A percentile compares a stretch with the other conserved stretches of the same genome.
These are phyloP conservation scores for Clitocybe nebularis DNA, from an alignment of 1,284 basidiomycete genomes.

Conservation along the genomic window DNA sequence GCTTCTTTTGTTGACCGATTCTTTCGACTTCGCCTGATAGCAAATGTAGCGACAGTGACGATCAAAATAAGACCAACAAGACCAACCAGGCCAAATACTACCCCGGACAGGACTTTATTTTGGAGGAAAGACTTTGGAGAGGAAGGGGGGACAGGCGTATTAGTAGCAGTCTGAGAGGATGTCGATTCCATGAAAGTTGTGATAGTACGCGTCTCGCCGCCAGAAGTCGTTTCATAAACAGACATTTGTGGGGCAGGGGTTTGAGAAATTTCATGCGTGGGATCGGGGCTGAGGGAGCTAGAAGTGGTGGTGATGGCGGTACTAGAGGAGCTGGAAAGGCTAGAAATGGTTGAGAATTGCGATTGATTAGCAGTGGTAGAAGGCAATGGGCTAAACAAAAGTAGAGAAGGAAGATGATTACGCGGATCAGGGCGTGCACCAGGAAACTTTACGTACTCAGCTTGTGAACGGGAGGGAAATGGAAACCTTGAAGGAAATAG, in stretches of 20 bases:
- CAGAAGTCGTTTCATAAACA: constrained; percentile 18
- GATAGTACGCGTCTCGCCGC: constrained; percentile 21
- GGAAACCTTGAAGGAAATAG: too few relatives aligned
- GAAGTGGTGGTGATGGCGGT: not conserved
- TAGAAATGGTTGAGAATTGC: not conserved
- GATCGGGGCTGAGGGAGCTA: constrained; percentile 1
- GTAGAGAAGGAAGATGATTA: too few relatives aligned
- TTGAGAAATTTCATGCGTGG: constrained; percentile 9
- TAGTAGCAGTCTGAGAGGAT: constrained; percentile 18
- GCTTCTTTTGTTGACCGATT: constrained; percentile 44
- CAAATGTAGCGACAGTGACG: constrained; percentile 40
- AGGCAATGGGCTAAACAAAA: not conserved
- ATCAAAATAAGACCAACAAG: constrained; percentile 47
- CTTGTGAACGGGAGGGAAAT: too few relatives aligned
- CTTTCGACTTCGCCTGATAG: constrained; percentile 46
- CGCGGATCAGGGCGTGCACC: too few relatives aligned
- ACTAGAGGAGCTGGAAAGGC: not conserved
- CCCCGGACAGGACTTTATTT: constrained; percentile 57
- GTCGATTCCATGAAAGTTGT: constrained; percentile 21
- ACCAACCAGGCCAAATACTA: constrained; percentile 53
- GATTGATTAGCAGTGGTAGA: not conserved
- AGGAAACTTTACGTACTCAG: too few relatives aligned
- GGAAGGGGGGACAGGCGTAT: constrained; percentile 14
- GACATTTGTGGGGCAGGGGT: constrained; percentile 16
- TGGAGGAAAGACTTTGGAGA: constrained; percentile 45